phyloP scores from a whole-genome alignment of 2,329 filamentous ascomycete species.

The Shiraia bambusicola region DNA sequence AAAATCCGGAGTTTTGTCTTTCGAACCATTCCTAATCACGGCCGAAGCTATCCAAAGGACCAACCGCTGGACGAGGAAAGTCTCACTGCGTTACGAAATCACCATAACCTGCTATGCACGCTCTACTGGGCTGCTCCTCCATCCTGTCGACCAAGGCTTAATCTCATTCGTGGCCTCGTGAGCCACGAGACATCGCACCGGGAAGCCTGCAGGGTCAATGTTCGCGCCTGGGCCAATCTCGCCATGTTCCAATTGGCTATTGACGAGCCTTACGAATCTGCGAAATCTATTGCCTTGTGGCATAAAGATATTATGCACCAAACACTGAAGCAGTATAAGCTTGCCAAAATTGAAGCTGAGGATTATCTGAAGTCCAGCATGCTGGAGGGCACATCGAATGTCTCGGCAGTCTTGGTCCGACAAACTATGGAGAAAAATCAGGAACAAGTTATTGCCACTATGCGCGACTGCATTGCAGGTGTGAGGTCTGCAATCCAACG shows the following conservation, averaged over 20 bases:
- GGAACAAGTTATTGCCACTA: constrained; percentile 56
- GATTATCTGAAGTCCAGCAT: constrained; percentile 48
- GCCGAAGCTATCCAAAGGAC: constrained; percentile 61
- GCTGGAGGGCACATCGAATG: constrained; percentile 38
- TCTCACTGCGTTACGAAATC: constrained; percentile 60
- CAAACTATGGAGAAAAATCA: constrained; percentile 59
- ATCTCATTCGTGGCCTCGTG: constrained; percentile 56
- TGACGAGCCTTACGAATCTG: constrained; percentile 47
- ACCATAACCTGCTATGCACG: constrained; percentile 62
- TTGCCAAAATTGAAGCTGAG: constrained; percentile 61
- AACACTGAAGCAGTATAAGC: constrained; percentile 56
- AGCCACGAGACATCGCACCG: constrained; percentile 59
- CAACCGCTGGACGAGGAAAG: constrained; percentile 54
- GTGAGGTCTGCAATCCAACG: constrained; percentile 52
- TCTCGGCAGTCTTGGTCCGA: constrained; percentile 53
- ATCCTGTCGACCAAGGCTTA: constrained; percentile 54
- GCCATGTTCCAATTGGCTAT: constrained; percentile 59
- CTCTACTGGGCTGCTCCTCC: constrained; percentile 60
- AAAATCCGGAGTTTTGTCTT: constrained; percentile 59
- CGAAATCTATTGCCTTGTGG: constrained; percentile 57
- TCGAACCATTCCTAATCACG: constrained; percentile 62
- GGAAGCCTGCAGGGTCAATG: constrained; percentile 60
- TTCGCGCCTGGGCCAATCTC: constrained; percentile 60
- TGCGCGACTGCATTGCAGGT: constrained; percentile 55
- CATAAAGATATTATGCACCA: constrained; percentile 55